phyloP scores from a whole-genome alignment of 2,329 filamentous ascomycete species.

The Microthyrium microscopicum region DNA sequence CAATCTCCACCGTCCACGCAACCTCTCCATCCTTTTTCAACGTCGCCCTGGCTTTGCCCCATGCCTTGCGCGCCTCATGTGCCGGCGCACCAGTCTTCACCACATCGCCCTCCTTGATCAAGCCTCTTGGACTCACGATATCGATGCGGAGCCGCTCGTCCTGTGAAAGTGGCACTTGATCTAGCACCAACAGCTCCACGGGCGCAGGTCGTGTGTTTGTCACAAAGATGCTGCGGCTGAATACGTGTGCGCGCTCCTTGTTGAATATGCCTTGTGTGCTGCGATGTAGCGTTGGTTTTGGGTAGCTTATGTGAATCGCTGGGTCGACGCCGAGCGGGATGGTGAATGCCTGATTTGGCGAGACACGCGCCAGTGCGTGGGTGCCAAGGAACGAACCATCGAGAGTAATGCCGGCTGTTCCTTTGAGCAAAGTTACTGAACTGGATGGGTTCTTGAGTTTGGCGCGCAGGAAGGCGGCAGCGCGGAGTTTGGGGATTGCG shows the following conservation, averaged over 20 bases:
- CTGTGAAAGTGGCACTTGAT: constrained; percentile 46
- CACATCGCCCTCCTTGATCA: constrained; percentile 24
- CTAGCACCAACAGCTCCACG: constrained; percentile 35
- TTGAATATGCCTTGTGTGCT: constrained; percentile 35
- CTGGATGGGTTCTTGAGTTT: constrained; percentile 38
- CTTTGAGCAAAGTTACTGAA: constrained; percentile 36
- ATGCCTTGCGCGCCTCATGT: constrained; percentile 14
- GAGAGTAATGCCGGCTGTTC: constrained; percentile 41
- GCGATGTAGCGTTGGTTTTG: constrained; percentile 37
- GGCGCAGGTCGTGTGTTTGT: constrained; percentile 30
- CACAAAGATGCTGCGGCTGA: constrained; percentile 32
- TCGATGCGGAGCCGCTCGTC: constrained; percentile 40
- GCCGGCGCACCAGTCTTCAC: constrained; percentile 20
- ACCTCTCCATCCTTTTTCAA: constrained; percentile 42
- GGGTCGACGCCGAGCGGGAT: constrained; percentile 45
- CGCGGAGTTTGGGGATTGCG: constrained; percentile 43
- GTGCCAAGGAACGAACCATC: constrained; percentile 47
- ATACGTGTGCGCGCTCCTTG: constrained; percentile 36
- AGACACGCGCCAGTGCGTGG: constrained; percentile 37
- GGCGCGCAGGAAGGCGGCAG: constrained; percentile 43
- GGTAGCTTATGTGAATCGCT: constrained; percentile 37
- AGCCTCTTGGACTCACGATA: constrained; percentile 31
- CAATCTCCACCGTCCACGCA: constrained; percentile 40
- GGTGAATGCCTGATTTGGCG: constrained; percentile 35
- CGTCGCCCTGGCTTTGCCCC: constrained; percentile 38